Evolutionary conservation across 257 asterid genomes (phyloP).

Genomic region (Jasminum sambac): DNA sequence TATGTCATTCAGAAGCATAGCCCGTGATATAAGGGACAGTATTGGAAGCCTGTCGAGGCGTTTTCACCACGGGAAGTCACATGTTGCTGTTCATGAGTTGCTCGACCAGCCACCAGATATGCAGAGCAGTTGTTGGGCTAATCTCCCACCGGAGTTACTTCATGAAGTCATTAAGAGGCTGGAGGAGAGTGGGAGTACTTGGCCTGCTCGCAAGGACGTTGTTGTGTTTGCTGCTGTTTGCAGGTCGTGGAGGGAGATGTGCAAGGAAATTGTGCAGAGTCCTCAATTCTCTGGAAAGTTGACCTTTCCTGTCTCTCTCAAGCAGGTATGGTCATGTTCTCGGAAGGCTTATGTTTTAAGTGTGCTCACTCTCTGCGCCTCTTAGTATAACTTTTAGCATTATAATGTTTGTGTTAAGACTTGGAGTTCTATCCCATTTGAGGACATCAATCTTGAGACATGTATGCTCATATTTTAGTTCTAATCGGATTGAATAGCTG

Average conservation of each 20-base stretch:
- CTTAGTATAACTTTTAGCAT: too few relatives aligned
- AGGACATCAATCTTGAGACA: too few relatives aligned
- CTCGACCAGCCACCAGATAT: slow-evolving; percentile 57
- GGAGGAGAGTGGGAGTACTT: slow-evolving; percentile 77
- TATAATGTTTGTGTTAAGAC: too few relatives aligned
- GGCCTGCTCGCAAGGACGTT: slow-evolving; percentile 83
- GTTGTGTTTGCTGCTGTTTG: slow-evolving; percentile 91
- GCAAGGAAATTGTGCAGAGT: slow-evolving; percentile 66
- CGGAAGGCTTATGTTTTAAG: background rate
- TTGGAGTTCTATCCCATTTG: too few relatives aligned
- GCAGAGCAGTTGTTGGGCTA: slow-evolving; percentile 87
- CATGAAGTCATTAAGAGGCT: slow-evolving; percentile 73
- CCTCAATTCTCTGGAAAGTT: slow-evolving; percentile 67
- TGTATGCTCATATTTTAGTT: too few relatives aligned
- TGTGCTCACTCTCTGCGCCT: too few relatives aligned
- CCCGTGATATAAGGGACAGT: slow-evolving; percentile 82
- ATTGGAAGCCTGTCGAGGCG: slow-evolving; percentile 78
- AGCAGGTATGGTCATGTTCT: slow-evolving; percentile 49
- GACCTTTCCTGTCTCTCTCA: slow-evolving; percentile 79
- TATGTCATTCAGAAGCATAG: slow-evolving; percentile 79
- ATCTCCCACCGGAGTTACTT: slow-evolving; percentile 80
- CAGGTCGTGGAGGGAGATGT: slow-evolving; percentile 85
- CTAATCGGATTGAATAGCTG: too few relatives aligned
- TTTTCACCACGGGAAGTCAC: slow-evolving; percentile 60
- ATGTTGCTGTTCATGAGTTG: slow-evolving; percentile 75